Base-by-base conservation (phyloP, 148 eudicot species). In the Fallopia convolvulus region DNA sequence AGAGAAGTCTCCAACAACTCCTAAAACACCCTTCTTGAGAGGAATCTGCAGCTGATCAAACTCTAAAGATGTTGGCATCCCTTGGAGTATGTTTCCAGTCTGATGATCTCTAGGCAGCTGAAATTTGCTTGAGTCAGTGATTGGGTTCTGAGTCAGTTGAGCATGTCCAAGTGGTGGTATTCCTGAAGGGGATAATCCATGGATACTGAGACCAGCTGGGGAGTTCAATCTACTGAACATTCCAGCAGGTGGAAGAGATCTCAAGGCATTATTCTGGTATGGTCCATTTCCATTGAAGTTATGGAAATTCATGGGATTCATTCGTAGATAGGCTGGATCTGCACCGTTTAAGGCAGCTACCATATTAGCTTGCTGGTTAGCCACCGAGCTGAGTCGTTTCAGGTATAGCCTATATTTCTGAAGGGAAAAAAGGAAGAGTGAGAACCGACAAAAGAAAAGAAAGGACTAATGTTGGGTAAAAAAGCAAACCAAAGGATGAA, bases 341-440 rank as follows among this genome's bases (percentile, higher is more conserved):
- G 87, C 76, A n/a, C 84, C 80, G 13, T 89, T 88, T 23, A 88
- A 85, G 36, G 86, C 89, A 48, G 91, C 91, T 52, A 79, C 89
- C 87, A 87, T 85, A 74, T 87, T 82, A 74, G 92, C 88, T 82
- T 88, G 91, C 70, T 87, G 89, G 75, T 83, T 87, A 77, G 89
- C 83, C 74, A 85, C 87, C 13, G 83, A 77, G 79, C 83, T 89
- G 55, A 87, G 82, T 82, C 87, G 81, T 82, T 74, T 87, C 82
- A 87, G 78, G 79, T 83, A 91, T n/a, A 89, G 83, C 79, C 95
- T 82, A 75, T 91, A 91, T 81, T 91, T 91, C 92, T 91, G 88
- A 9, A 73, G 2, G 20, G 21, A 15, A 73, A 17, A 17, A 17
- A 17, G 18, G 36, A 73, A 26, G 47, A 21, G 36, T 44, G 32